Conservation (phyloP, 2,329 filamentous ascomycete genomes). For the Fusarium tricinctum region DNA sequence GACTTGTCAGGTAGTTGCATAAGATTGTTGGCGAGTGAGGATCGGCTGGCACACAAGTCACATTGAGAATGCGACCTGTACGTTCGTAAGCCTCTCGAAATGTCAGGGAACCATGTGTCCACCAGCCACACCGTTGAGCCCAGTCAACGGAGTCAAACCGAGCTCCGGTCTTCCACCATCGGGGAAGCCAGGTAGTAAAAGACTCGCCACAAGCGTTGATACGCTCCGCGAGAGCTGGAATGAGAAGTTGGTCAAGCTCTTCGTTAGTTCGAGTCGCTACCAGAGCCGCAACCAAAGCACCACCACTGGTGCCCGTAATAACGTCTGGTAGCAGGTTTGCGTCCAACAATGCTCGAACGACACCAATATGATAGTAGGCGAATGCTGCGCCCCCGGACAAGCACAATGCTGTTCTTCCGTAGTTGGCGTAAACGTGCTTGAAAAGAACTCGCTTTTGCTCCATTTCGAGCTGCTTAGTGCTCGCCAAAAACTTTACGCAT, state of each 20-base stretch:
- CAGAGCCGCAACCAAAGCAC: constrained; percentile 88
- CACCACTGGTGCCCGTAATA: constrained; percentile 96
- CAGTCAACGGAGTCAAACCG: constrained; percentile 95
- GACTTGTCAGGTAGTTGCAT: constrained; percentile 93
- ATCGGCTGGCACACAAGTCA: constrained; percentile 95
- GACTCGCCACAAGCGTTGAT: constrained; percentile 89
- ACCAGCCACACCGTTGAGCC: constrained; percentile 89
- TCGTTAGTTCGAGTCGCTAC: constrained; percentile 92
- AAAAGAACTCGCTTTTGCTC: constrained; percentile 86
- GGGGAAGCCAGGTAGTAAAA: constrained; percentile 79
- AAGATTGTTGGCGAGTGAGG: constrained; percentile 93
- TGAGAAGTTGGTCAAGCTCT: constrained; percentile 85
- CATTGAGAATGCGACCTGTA: constrained; percentile 94
- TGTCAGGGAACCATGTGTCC: constrained; percentile 89
- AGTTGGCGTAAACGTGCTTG: constrained; percentile 91
- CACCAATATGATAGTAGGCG: constrained; percentile 96
- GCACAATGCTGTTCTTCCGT: constrained; percentile 91
- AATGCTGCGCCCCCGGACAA: constrained; percentile 94
- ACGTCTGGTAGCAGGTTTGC: constrained; percentile 89
- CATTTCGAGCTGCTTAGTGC: constrained; percentile 74
- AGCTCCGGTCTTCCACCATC: constrained; percentile 94
- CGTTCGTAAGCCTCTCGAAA: constrained; percentile 95
- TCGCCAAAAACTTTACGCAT: constrained; percentile 75
- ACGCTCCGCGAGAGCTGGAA: constrained; percentile 86
- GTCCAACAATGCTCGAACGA: constrained; percentile 90